Percentiles rank a stretch among this genome's conserved stretches.
Conservation (phyloP, 1,284 basidiomycete species). For the Irpex sp. region DNA sequence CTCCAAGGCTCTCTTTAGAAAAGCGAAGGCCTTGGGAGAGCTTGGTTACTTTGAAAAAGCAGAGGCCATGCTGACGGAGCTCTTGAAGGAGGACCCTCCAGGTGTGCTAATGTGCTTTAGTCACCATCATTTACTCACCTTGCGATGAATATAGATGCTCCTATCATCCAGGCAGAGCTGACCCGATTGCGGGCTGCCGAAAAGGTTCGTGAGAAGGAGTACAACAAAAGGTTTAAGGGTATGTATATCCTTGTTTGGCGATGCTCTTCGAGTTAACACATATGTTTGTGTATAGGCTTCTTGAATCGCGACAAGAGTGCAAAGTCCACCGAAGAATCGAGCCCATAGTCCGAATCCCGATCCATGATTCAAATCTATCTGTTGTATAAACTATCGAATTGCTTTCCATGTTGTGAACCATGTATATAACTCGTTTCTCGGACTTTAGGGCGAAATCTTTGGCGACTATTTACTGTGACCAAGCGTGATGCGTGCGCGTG, state of each 20-base stretch:
- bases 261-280: not conserved
- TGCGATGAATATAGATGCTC: constrained; percentile 41
- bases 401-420: not conserved
- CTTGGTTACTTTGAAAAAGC: constrained; percentile 73
- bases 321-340: constrained; percentile 11
- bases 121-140: not conserved
- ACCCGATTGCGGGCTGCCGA: constrained; percentile 55
- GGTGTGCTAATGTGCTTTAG: constrained; percentile 35
- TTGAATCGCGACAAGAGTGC: constrained; percentile 34
- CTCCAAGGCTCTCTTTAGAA: constrained; percentile 74
- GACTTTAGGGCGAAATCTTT: not conserved
- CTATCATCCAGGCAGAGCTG: constrained; percentile 58
- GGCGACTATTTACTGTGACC: not conserved
- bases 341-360: not conserved
- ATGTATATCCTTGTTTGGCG: not conserved
- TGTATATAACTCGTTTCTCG: not conserved
- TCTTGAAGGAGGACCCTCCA: constrained; percentile 56
- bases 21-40: constrained; percentile 75
- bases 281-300: constrained; percentile 27
- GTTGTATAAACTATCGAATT: constrained; percentile 6
- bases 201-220: constrained; percentile 57
- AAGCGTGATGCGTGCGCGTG: not conserved
- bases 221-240: constrained; percentile 77
- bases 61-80: constrained; percentile 55
- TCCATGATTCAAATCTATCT: not conserved